Conservation (phyloP, 192 early-diverging fungal species). For the Coemansia sp. region DNA sequence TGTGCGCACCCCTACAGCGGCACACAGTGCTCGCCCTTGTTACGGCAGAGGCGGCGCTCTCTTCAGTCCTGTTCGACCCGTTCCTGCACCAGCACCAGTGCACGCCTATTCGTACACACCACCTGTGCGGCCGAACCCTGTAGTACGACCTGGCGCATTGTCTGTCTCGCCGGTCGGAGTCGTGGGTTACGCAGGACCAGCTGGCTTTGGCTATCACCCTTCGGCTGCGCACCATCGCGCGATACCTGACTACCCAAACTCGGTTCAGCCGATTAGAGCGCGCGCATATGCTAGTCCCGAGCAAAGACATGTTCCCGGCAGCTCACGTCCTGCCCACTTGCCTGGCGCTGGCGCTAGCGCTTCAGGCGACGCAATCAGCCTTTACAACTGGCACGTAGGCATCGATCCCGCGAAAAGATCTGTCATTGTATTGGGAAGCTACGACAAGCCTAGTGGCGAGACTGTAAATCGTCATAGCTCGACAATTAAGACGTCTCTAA, state of each 20-base stretch:
- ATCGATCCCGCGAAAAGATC: constrained; percentile 22
- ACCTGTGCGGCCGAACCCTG: constrained; percentile 24
- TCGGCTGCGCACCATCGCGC: constrained; percentile 15
- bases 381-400: constrained; percentile 27
- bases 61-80: constrained; percentile 17
- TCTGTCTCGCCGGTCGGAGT: constrained; percentile 12
- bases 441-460: constrained; percentile 25
- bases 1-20: constrained; percentile 11
- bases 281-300: constrained; percentile 16
- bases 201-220: constrained; percentile 3
- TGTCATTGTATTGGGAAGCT: constrained; percentile 31
- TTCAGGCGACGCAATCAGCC: background rate
- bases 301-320: constrained; percentile 29
- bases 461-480: constrained; percentile 33
- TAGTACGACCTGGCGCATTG: constrained; percentile 1
- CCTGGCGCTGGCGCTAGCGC: constrained; percentile 6
- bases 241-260: constrained; percentile 34
- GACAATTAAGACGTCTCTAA: constrained; percentile 21
- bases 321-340: constrained; percentile 37
- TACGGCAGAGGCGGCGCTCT: background rate
- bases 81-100: background rate
- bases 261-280: constrained; percentile 37
- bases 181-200: background rate
- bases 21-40: constrained; percentile 18
- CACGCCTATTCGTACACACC: constrained; percentile 1